Conservation (phyloP, 2,329 filamentous ascomycete genomes). For the Niveomyces coronatus region DNA sequence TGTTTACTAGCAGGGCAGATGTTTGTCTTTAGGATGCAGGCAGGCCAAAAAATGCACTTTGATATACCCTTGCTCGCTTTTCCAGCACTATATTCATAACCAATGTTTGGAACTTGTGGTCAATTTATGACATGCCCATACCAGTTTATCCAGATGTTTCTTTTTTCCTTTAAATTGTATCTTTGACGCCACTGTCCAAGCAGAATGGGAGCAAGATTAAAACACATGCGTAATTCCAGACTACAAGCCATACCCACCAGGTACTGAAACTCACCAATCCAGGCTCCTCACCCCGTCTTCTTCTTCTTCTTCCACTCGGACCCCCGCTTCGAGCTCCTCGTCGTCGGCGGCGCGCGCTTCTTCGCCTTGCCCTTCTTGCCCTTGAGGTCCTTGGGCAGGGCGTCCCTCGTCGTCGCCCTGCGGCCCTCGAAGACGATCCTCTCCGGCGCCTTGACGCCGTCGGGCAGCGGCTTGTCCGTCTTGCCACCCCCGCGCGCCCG, state of each 20-base stretch:
- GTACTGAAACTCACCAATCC: no score
- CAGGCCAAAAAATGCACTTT: slow-evolving; percentile 23
- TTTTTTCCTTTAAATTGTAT: no score
- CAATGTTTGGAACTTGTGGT: neutral
- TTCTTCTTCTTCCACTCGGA: slow-evolving; percentile 33
- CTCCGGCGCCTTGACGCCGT: slow-evolving; percentile 49
- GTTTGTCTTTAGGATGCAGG: slow-evolving; percentile 14
- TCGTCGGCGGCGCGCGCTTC: slow-evolving; percentile 28
- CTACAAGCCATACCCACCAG: no score
- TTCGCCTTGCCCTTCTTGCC: slow-evolving; percentile 43
- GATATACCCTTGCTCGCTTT: slow-evolving; percentile 19
- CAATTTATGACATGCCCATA: no score
- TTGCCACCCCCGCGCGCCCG: slow-evolving; percentile 45
- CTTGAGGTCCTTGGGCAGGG: slow-evolving; percentile 51
- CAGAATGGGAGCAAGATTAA: no score
- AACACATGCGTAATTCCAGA: neutral
- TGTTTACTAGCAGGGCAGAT: neutral
- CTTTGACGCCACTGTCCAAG: no score
- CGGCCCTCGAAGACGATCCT: slow-evolving; percentile 73
- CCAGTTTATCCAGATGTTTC: no score
- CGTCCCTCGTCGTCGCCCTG: slow-evolving; percentile 57
- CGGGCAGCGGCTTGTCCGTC: slow-evolving; percentile 14
- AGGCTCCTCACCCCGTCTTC: neutral
- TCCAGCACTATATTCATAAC: neutral
- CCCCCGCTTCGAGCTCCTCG: slow-evolving; percentile 29